Percentiles rank a stretch among this genome's conserved stretches.
phyloP scores from a whole-genome alignment of 768 basidiomycete species.

The Russula emetica region DNA sequence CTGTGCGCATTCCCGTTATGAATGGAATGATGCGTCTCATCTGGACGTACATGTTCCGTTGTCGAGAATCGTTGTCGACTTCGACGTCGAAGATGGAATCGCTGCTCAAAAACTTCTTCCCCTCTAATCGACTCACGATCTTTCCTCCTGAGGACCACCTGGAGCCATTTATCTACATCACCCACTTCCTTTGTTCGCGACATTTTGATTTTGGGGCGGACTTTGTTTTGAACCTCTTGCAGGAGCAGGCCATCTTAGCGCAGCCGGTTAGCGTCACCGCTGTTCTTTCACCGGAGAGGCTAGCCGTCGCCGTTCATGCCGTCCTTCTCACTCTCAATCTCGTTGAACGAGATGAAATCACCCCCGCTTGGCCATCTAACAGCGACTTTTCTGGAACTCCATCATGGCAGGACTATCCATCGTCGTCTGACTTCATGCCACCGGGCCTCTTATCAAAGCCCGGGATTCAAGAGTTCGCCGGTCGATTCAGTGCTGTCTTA shows the following conservation, averaged over 20 bases:
- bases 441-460: constrained; percentile 52
- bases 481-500: constrained; percentile 55
- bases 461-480: constrained; percentile 68
- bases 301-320: constrained; percentile 71
- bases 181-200: constrained; percentile 79
- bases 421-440: constrained; percentile 61
- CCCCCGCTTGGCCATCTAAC: constrained; percentile 76
- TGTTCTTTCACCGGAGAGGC: constrained; percentile 64
- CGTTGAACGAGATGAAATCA: constrained; percentile 64
- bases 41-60: constrained; percentile 96
- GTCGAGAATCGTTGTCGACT: constrained; percentile 77
- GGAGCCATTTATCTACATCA: constrained; percentile 70
- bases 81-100: constrained; percentile 75
- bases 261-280: constrained; percentile 41
- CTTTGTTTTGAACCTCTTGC: constrained; percentile 73
- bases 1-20: constrained; percentile 62
- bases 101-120: constrained; percentile 74
- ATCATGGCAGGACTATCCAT: constrained; percentile 61
- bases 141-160: constrained; percentile 70
- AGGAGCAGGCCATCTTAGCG: constrained; percentile 53
- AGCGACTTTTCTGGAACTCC: constrained; percentile 58
- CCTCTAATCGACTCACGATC: constrained; percentile 55
- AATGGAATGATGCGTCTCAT: constrained; percentile 80
- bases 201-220: constrained; percentile 85
- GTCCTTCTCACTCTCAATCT: constrained; percentile 65